A percentile compares a stretch with the other conserved stretches of the same genome.
These are phyloP conservation scores for Astrothelium macrocarpum DNA, from an alignment of 495 filamentous ascomycete genomes.

Conservation along the genomic window DNA sequence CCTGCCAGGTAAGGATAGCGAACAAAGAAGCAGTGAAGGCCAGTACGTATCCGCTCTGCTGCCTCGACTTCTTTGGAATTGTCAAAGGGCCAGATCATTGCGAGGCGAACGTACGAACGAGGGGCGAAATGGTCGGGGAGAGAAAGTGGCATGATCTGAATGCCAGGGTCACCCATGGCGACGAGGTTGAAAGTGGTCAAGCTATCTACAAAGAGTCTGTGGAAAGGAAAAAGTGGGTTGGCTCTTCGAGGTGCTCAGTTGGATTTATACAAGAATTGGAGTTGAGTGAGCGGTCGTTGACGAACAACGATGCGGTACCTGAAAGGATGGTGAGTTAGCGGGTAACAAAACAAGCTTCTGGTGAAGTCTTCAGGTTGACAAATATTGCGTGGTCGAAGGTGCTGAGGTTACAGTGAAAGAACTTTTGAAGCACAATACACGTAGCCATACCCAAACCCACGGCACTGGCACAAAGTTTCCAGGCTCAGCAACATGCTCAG, in stretches of 20 bases:
- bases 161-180: not conserved
- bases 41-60: not conserved
- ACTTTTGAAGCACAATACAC: constrained; percentile 4
- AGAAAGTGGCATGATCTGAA: not conserved
- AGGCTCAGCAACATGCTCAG: not conserved
- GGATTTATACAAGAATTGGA: no score
- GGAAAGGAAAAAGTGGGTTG: no score
- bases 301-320: not conserved
- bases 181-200: no score
- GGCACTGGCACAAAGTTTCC: constrained; percentile 3
- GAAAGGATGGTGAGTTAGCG: not conserved
- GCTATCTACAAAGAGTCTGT: no score
- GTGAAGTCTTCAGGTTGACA: no score
- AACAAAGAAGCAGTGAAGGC: not conserved
- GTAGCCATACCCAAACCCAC: not conserved
- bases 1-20: not conserved
- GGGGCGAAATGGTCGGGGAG: not conserved
- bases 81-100: constrained; percentile 1
- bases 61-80: not conserved
- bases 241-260: no score
- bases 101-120: not conserved
- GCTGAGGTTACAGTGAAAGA: not conserved
- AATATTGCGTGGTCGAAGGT: not conserved
- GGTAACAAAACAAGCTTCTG: not conserved
- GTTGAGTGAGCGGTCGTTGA: not conserved